Evolutionary conservation across 495 filamentous ascomycete species (phyloP).

Genomic region (Oleoguttula mirabilis): DNA sequence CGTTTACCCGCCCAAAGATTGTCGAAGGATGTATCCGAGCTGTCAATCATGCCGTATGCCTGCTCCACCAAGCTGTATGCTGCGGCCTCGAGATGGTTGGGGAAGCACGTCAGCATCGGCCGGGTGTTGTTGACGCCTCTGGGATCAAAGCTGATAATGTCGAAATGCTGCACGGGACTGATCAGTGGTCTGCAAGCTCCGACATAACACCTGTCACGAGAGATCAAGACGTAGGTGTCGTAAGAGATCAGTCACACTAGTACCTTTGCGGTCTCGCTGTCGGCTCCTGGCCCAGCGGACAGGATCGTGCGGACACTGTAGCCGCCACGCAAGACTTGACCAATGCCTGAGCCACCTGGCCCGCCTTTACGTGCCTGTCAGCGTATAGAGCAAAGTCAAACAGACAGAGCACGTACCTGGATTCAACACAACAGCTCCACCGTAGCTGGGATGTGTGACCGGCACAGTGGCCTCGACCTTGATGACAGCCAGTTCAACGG

Average conservation of each 20-base stretch:
- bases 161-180: conserved; percentile 30
- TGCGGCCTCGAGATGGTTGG: conserved; percentile 10
- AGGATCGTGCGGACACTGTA: conserved; percentile 32
- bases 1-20: conserved; percentile 28
- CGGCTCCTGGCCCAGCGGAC: conserved; percentile 3
- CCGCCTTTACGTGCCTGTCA: too few species aligned
- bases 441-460: conserved; percentile 32
- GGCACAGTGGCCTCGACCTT: conserved; percentile 32
- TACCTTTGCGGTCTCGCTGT: conserved; percentile 1
- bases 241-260: too few species aligned
- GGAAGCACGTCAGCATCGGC: conserved; percentile 37
- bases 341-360: conserved; percentile 35
- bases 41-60: conserved; percentile 25
- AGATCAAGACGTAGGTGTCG: too few species aligned
- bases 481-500: conserved; percentile 27
- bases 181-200: background rate
- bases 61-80: conserved; percentile 21
- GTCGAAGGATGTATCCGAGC: conserved; percentile 29
- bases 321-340: conserved; percentile 19
- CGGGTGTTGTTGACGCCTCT: conserved; percentile 28
- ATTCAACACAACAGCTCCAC: conserved; percentile 31
- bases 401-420: conserved; percentile 32
- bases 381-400: too few species aligned
- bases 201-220: too few species aligned
- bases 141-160: conserved; percentile 44